Base-by-base conservation (phyloP, 1,284 basidiomycete genomes). In the Xerocomus minutiporus region DNA sequence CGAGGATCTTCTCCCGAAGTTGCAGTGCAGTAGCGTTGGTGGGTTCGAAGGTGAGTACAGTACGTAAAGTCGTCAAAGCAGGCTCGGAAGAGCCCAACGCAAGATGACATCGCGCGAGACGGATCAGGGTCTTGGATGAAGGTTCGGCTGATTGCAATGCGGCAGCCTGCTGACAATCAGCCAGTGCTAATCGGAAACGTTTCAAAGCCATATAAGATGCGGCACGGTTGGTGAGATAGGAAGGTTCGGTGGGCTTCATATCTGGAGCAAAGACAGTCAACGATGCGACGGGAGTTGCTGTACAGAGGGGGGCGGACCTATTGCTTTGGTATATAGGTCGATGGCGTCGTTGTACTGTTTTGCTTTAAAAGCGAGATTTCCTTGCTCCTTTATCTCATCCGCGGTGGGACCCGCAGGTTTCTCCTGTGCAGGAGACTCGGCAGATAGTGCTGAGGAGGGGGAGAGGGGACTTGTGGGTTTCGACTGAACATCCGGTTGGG, bases 151-250 rank as follows among this genome's bases (percentile, higher is more conserved):
- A 71, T 66, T 92, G 88, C 8, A 92, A 70, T 1, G 79, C 71
- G 0, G 81, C 78, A 3, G 91, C 91, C 35, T 78, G 75, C 65
- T 91, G 88, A 62, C 90, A 92, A 67, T 95, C 92, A 35, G 78
- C 75, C 9, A 93, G 73, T 0, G 91, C 92, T 2, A 75, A 71
- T 35, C 80, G 76, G 75, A 88, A 94, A 42, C 80, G 79, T 65
- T 91, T 91, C 51, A 90, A 66, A 0, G 83, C 80, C 83, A 95
- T 94, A 64, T 88, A 82, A 4, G 91, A 86, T 2, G 92, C 92
- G 1, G 91, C 91, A 40, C 92, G 83, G 69, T 95, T 95, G 13
- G 89, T 89, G 55, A 87, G 75, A 64, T 88, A 93, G 0, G 87
- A 78, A 2, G 90, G 82, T 63, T 93, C 86, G 4, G 76, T 65